Base-by-base conservation (phyloP, 169 alveolate species). In the Plasmodium coatneyi region DNA sequence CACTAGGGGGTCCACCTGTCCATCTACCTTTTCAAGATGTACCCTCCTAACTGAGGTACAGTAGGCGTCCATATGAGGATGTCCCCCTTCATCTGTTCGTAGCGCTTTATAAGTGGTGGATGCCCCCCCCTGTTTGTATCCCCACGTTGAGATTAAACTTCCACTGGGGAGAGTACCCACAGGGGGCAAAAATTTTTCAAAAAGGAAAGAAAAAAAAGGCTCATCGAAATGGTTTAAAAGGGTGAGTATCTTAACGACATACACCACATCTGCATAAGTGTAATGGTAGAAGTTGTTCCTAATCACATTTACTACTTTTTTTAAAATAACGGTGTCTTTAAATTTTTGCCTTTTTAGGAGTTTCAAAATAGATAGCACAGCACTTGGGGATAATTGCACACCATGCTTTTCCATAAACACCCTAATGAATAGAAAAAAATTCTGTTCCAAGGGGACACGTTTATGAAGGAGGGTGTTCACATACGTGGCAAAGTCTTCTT, bases 171-270 rank as follows among this genome's bases (percentile, higher is more conserved):
- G 9, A 6, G 39, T 22, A 66, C 76, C 76, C 76, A 19, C 5
- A 7, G 46, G n/a, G 10, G 39, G 60, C n/a, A 80, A 12, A 89
- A 70, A 89, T n/a, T 60, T 80, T 0, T 80, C 41, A 12, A 89
- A 89, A 43, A 89, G 89, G 41, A 28, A 89, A 60, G 28, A 56
- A 80, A 89, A 89, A 89, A 89, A 89, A 3, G 7, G 3, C 36
- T 89, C 80, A 79, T 70, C 30, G 81, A 89, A 89, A 66, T 89
- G 71, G 22, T 78, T 80, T 25, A 89, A 89, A 79, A 39, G 19
- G 4, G 90, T 60, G 0, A 89, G 70, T 19, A 89, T 80, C 52
- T 89, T 89, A 70, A 89, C 30, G 25, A 80, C 39, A 22, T 79
- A 79, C 19, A 89, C 71, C 22, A 89, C 81, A 36, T 78, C 25